Conservation (phyloP, 75 land plant genomes). For the Gnetum montanum region DNA sequence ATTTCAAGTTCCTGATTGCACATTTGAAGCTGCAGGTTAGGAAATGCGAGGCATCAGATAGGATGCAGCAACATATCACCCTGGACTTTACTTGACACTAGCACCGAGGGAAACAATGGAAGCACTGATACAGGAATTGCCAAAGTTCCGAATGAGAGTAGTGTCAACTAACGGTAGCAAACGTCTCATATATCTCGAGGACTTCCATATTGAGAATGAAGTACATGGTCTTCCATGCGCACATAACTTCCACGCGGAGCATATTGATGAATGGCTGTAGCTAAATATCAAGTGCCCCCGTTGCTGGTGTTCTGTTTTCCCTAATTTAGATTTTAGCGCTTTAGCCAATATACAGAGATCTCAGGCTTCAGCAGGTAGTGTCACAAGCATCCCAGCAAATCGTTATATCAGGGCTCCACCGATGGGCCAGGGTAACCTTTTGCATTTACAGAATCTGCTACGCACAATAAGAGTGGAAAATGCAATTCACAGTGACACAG, state of each 20-base stretch:
- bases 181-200: slow-evolving; percentile 94
- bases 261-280: slow-evolving; percentile 95
- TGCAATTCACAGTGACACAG: slow-evolving; percentile 5
- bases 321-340: slow-evolving; percentile 84
- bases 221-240: slow-evolving; percentile 98
- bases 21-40: slow-evolving; percentile 76
- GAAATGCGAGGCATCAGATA: slow-evolving; percentile 75
- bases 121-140: slow-evolving; percentile 90
- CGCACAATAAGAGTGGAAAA: slow-evolving; percentile 43
- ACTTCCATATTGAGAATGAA: slow-evolving; percentile 82
- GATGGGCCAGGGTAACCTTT: slow-evolving; percentile 46
- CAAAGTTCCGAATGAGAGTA: slow-evolving; percentile 76
- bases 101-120: slow-evolving; percentile 96
- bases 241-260: slow-evolving; percentile 91
- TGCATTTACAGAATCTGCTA: slow-evolving; percentile 53
- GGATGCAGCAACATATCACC: slow-evolving; percentile 70
- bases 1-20: slow-evolving; percentile 91
- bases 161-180: slow-evolving; percentile 89
- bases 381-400: slow-evolving; percentile 17
- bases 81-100: slow-evolving; percentile 83
- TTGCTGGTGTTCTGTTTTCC: slow-evolving; percentile 94
- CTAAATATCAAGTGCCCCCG: slow-evolving; percentile 94
- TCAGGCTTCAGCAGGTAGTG: slow-evolving; percentile 20
- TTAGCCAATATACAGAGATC: slow-evolving; percentile 26
- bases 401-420: slow-evolving; percentile 36